Evolutionary conservation across 2,329 filamentous ascomycete genomes (phyloP).

Genomic region (Colletotrichum liriopes): DNA sequence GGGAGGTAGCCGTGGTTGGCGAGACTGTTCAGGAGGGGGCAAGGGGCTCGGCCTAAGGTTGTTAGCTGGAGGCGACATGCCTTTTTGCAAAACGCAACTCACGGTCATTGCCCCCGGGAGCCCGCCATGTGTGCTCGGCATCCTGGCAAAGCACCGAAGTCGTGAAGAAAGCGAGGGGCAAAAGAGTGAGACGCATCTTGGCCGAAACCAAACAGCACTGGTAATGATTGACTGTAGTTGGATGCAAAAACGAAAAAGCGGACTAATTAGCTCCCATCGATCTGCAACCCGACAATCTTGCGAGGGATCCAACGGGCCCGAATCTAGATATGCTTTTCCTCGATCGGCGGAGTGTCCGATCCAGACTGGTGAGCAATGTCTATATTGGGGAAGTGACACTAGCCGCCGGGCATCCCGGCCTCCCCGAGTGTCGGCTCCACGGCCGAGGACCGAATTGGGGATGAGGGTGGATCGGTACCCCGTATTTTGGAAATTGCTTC

Average conservation of each 20-base stretch:
- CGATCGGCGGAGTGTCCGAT: conserved; percentile 29
- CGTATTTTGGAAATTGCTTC: conserved; percentile 34
- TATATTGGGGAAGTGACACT: background rate
- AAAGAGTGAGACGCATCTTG: background rate
- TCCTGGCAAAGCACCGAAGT: conserved; percentile 18
- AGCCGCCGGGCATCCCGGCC: conserved; percentile 13
- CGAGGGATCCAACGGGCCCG: background rate
- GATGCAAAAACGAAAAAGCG: background rate
- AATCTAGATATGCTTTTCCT: conserved; percentile 32
- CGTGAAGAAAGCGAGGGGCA: conserved; percentile 16
- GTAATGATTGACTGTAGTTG: conserved; percentile 21
- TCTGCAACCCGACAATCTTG: background rate
- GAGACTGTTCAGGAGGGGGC: conserved; percentile 47
- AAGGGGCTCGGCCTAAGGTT: conserved; percentile 34
- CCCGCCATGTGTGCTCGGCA: conserved; percentile 10
- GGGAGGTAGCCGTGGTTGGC: conserved; percentile 50
- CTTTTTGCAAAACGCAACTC: background rate
- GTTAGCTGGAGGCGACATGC: background rate
- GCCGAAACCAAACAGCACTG: background rate
- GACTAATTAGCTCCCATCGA: background rate
- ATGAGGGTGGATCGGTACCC: conserved; percentile 24
- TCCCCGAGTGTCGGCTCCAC: conserved; percentile 16
- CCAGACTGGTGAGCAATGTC: background rate
- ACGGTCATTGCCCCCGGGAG: conserved; percentile 16
- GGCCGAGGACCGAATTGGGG: conserved; percentile 13